Evolutionary conservation across 2,329 filamentous ascomycete species (phyloP).

Genomic region (Aspergillus sp.): DNA sequence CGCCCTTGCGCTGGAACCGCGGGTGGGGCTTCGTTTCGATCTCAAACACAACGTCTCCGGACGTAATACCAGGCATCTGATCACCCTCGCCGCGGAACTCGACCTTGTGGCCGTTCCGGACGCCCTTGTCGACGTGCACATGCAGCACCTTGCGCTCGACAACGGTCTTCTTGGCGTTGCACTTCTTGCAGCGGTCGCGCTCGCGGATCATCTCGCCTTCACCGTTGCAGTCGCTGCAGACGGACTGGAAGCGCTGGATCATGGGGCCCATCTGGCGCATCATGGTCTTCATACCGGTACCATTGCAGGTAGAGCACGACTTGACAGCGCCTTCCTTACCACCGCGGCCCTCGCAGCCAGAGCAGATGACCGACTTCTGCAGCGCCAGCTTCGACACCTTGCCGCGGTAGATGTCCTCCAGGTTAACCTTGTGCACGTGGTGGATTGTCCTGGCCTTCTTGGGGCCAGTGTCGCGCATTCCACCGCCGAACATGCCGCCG

Average conservation of each 20-base stretch:
- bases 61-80: constrained; percentile 82
- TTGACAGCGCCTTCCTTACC: constrained; percentile 98
- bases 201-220: constrained; percentile 96
- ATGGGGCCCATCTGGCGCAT: constrained; percentile 99
- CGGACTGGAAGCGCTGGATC: constrained; percentile 99
- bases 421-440: constrained; percentile 94
- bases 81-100: constrained; percentile 97
- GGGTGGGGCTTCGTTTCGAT: constrained; percentile 98
- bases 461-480: constrained; percentile 71
- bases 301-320: constrained; percentile 82
- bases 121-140: constrained; percentile 92
- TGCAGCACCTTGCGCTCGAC: constrained; percentile 97
- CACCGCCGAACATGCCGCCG: constrained; percentile 66
- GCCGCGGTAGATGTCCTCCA: constrained; percentile 96
- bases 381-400: constrained; percentile 96
- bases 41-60: constrained; percentile 95
- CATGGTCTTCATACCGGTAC: constrained; percentile 98
- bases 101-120: constrained; percentile 88
- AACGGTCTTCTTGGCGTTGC: constrained; percentile 93
- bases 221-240: constrained; percentile 95
- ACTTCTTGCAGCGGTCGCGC: constrained; percentile 95
- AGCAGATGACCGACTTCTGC: constrained; percentile 94
- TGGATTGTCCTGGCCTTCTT: constrained; percentile 92
- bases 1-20: constrained; percentile 90
- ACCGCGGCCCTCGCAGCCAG: constrained; percentile 85